These are phyloP conservation scores for Xylariaceae sp. DNA, from an alignment of 2,329 filamentous ascomycete genomes.

Conservation along the genomic window DNA sequence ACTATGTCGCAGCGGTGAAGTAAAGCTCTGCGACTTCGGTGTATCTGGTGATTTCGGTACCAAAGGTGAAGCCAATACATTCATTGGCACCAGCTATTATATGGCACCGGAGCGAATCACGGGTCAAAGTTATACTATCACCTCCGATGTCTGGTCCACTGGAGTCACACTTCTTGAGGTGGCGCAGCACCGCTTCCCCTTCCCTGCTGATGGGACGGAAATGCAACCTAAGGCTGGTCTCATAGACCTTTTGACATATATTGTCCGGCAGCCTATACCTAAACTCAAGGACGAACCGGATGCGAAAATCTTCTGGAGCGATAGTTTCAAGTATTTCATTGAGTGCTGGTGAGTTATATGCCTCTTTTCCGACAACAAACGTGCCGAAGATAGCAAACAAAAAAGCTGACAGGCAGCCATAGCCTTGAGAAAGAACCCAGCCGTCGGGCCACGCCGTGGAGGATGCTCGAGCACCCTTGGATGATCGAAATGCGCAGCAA, in stretches of 20 bases:
- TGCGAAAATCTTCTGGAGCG: constrained; percentile 87
- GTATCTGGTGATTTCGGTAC: constrained; percentile 97
- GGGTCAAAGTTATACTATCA: constrained; percentile 96
- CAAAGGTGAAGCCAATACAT: constrained; percentile 97
- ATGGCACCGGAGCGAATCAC: constrained; percentile 99
- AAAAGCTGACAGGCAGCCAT: constrained; percentile 14
- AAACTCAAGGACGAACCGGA: constrained; percentile 93
- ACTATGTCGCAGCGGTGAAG: constrained; percentile 83
- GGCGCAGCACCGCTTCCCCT: constrained; percentile 97
- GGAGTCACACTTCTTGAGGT: constrained; percentile 97
- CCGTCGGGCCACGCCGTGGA: constrained; percentile 89
- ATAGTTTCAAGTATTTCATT: constrained; percentile 98
- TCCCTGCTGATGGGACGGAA: constrained; percentile 93
- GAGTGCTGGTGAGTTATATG: constrained; percentile 81
- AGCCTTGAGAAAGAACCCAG: constrained; percentile 92
- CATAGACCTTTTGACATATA: constrained; percentile 95
- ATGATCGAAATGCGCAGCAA: constrained; percentile 95
- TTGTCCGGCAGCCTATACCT: constrained; percentile 91
- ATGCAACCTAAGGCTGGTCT: constrained; percentile 89
- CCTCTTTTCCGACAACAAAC: not conserved
- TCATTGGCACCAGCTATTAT: constrained; percentile 98
- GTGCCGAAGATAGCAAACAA: not conserved
- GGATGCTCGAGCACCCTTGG: constrained; percentile 99
- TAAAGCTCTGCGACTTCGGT: constrained; percentile 98
- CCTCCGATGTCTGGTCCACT: constrained; percentile 95